phyloP scores from a whole-genome alignment of 345 rosid genomes.

The Gossypium thurberi region DNA sequence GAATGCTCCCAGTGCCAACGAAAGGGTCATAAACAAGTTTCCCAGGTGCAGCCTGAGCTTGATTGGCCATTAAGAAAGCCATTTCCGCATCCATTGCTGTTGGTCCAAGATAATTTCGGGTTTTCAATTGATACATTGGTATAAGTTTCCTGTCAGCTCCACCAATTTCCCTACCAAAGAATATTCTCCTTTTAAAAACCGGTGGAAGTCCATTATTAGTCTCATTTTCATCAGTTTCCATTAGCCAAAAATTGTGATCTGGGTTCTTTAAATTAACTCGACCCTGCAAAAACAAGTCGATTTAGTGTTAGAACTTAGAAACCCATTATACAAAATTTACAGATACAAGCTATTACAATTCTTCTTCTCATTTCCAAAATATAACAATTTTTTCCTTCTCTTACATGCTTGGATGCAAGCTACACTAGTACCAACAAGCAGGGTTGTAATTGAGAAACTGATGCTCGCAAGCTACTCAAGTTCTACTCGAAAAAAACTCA shows the following conservation, averaged over 20 bases:
- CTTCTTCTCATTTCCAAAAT: too few species aligned
- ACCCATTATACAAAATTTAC: too few species aligned
- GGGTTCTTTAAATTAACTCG: conserved; percentile 67
- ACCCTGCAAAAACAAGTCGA: conserved; percentile 48
- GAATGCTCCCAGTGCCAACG: conserved; percentile 95
- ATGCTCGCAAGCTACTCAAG: too few species aligned
- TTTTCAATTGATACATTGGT: conserved; percentile 81
- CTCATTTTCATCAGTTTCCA: conserved; percentile 78
- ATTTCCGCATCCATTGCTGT: conserved; percentile 99
- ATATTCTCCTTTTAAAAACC: conserved; percentile 54
- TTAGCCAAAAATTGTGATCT: conserved; percentile 72
- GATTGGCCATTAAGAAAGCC: conserved; percentile 97
- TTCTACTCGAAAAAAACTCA: too few species aligned
- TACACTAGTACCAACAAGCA: too few species aligned
- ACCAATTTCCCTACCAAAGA: conserved; percentile 90
- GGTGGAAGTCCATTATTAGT: conserved; percentile 87
- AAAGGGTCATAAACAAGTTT: conserved; percentile 93
- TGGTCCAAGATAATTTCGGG: conserved; percentile 85
- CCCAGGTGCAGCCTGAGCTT: conserved; percentile 70
- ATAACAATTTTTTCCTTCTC: too few species aligned
- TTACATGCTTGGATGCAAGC: too few species aligned
- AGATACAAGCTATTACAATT: too few species aligned
- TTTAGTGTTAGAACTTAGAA: neutral
- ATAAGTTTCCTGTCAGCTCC: conserved; percentile 81
- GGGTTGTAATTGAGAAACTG: too few species aligned